A percentile compares a stretch with the other conserved stretches of the same genome.
phyloP scores from a whole-genome alignment of 345 rosid genomes.

The Isatis tinctoria region DNA sequence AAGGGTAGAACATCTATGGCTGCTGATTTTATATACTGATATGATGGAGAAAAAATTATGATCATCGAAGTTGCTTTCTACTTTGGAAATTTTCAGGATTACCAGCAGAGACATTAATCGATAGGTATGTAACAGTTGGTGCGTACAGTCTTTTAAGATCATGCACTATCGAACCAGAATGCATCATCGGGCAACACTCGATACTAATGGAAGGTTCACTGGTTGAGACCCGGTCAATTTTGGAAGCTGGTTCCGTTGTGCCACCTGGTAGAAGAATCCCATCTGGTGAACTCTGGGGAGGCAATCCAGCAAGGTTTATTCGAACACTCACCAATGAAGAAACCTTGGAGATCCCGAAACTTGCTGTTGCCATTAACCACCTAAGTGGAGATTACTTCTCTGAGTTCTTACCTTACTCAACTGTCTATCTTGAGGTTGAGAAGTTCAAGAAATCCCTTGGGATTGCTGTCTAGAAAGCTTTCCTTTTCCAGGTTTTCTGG shows the following conservation, averaged over 20 bases:
- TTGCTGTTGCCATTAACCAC: slow-evolving; percentile 91
- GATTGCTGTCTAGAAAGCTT: slow-evolving; percentile 47
- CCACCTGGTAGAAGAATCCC: slow-evolving; percentile 98
- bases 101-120: slow-evolving; percentile 83
- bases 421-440: slow-evolving; percentile 91
- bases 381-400: slow-evolving; percentile 68
- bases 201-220: slow-evolving; percentile 98
- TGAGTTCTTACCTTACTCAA: slow-evolving; percentile 89
- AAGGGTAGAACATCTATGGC: not conserved
- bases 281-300: slow-evolving; percentile 97
- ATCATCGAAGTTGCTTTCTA: not conserved
- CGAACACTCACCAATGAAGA: slow-evolving; percentile 85
- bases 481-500: slow-evolving; percentile 20
- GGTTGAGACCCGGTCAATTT: slow-evolving; percentile 83
- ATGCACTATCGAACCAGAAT: slow-evolving; percentile 96
- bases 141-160: slow-evolving; percentile 83
- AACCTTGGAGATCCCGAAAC: slow-evolving; percentile 90
- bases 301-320: slow-evolving; percentile 91
- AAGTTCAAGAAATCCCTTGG: slow-evolving; percentile 78
- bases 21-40: not conserved
- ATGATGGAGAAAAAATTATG: not conserved
- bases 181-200: slow-evolving; percentile 95
- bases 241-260: slow-evolving; percentile 93
- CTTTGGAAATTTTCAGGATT: slow-evolving; percentile 51
- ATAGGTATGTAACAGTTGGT: slow-evolving; percentile 90